Conservation (phyloP, 108 stramenopile species). For the Skeletonema potamos region DNA sequence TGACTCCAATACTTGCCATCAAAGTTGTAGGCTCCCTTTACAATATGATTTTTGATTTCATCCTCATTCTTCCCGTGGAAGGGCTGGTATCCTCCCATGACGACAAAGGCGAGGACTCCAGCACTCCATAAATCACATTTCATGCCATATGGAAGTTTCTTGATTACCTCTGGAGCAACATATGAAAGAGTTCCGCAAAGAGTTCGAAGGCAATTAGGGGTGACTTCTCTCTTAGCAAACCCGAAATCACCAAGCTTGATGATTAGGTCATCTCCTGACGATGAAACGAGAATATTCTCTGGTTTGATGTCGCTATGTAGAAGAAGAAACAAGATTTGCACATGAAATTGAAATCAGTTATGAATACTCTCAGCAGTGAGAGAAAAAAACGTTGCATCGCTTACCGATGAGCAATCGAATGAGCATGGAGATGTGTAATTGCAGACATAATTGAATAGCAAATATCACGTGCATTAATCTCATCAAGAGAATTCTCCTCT, state of each 20-base stretch:
- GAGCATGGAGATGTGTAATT: constrained; percentile 56
- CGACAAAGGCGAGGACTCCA: constrained; percentile 93
- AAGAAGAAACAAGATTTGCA: too few species aligned
- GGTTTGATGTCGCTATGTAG: constrained; percentile 78
- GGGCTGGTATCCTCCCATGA: constrained; percentile 86
- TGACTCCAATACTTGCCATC: constrained; percentile 86
- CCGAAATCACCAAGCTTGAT: constrained; percentile 92
- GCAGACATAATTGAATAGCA: constrained; percentile 55
- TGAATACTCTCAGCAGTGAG: too few species aligned
- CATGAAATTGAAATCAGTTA: too few species aligned
- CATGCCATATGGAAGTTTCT: constrained; percentile 90
- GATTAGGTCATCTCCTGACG: constrained; percentile 50
- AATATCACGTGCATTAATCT: constrained; percentile 67
- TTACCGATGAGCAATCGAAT: constrained; percentile 53
- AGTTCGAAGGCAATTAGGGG: constrained; percentile 25
- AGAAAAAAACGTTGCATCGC: too few species aligned
- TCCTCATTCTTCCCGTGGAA: constrained; percentile 92
- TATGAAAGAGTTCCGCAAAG: constrained; percentile 95
- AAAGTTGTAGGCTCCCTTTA: constrained; percentile 87
- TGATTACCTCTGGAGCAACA: constrained; percentile 96
- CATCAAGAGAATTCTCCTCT: constrained; percentile 58
- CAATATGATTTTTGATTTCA: constrained; percentile 86
- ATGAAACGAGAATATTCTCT: constrained; percentile 75
- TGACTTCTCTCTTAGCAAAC: constrained; percentile 52
- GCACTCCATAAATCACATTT: constrained; percentile 95